Conservation (phyloP, 495 filamentous ascomycete species). For the Chaetomium tenue region DNA sequence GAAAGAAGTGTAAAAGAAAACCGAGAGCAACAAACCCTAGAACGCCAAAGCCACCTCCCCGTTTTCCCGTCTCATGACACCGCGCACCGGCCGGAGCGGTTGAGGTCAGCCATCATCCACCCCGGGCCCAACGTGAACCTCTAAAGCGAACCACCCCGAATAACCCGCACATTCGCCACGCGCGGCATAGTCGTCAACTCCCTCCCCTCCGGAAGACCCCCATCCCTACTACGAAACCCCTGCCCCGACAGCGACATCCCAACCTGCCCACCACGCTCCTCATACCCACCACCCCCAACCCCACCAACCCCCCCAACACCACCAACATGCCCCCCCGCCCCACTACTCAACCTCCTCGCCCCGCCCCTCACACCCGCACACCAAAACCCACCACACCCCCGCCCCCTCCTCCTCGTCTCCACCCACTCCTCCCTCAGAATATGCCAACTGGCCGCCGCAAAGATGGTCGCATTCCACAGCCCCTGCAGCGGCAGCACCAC, state of each 20-base stretch:
- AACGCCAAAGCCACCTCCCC: not conserved
- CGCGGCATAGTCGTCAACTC: not conserved
- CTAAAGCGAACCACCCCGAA: constrained; percentile 22
- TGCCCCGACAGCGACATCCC: not conserved
- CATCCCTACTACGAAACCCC: not conserved
- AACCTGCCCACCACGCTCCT: not conserved
- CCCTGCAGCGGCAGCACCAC: constrained; percentile 81
- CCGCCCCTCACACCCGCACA: not conserved
- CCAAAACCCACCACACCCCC: not conserved
- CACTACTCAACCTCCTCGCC: not conserved
- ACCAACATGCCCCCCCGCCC: not conserved
- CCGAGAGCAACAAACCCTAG: not conserved
- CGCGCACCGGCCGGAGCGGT: too few species aligned
- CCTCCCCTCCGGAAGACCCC: not conserved
- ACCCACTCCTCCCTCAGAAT: constrained; percentile 35
- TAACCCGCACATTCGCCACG: constrained; percentile 20
- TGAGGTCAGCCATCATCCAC: too few species aligned
- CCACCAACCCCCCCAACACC: too few species aligned
- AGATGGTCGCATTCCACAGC: constrained; percentile 81
- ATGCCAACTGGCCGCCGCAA: constrained; percentile 58
- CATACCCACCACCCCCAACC: not conserved
- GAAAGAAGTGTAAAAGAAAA: too few species aligned
- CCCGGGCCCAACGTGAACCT: not conserved
- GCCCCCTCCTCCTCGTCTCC: not conserved
- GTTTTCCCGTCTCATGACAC: too few species aligned